These are phyloP conservation scores for Neltuma alba DNA, from an alignment of 306 rosid genomes.

Conservation along the genomic window DNA sequence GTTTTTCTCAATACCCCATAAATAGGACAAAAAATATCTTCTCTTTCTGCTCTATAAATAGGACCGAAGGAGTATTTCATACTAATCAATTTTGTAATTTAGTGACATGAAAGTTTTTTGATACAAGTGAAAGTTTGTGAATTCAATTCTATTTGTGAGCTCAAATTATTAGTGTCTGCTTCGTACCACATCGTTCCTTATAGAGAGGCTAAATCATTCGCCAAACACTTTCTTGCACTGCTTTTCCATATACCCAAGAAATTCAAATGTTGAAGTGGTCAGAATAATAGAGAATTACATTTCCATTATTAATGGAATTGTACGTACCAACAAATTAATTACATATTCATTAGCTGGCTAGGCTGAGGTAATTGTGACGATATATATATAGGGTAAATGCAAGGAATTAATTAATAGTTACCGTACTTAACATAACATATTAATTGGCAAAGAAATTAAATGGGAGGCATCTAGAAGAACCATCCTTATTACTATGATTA, in stretches of 20 bases:
- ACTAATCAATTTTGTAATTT: no score
- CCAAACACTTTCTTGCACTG: background rate
- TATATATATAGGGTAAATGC: background rate
- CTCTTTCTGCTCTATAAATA: no score
- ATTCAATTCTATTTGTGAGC: no score
- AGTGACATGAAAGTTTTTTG: no score
- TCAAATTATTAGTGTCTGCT: no score
- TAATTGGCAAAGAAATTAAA: background rate
- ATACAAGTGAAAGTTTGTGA: no score
- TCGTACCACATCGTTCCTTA: no score
- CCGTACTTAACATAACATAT: no score
- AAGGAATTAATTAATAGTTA: no score
- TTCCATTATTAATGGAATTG: background rate
- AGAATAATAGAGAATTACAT: background rate
- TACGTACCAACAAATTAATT: background rate
- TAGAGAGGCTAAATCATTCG: background rate
- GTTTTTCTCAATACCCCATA: no score
- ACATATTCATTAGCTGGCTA: background rate
- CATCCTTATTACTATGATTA: background rate
- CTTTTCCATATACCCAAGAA: background rate
- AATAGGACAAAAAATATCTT: no score
- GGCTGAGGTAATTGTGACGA: conserved; percentile 4
- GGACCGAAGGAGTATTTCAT: no score
- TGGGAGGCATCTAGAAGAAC: conserved; percentile 26
- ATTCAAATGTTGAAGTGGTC: background rate